These are phyloP conservation scores for Ascochyta fabae DNA, from an alignment of 2,329 filamentous ascomycete species.

Conservation along the genomic window DNA sequence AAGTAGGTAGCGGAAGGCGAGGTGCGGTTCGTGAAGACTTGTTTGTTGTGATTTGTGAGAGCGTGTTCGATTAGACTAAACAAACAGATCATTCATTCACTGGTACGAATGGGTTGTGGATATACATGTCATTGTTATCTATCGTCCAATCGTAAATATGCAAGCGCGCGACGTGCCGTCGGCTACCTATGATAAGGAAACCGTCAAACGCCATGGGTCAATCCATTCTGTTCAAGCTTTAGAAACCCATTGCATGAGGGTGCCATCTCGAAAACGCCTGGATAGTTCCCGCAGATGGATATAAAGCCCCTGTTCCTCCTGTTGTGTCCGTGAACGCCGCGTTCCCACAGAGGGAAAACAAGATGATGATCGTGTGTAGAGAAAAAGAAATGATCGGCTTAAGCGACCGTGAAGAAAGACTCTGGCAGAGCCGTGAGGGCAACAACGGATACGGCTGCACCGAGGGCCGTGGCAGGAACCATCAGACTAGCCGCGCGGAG, in stretches of 20 bases:
- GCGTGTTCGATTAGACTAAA: too few relatives aligned
- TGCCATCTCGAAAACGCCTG: not conserved
- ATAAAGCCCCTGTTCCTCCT: not conserved
- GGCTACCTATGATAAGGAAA: not conserved
- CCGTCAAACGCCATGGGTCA: constrained; percentile 1
- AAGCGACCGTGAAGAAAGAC: constrained; percentile 26
- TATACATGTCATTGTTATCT: constrained; percentile 10
- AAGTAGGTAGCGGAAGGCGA: too few relatives aligned
- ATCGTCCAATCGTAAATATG: constrained; percentile 14
- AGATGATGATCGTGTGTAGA: not conserved
- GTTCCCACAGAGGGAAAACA: not conserved
- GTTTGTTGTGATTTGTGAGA: too few relatives aligned
- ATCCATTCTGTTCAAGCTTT: not conserved
- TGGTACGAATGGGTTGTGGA: too few relatives aligned
- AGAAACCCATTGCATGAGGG: not conserved
- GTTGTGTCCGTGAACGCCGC: constrained; percentile 1
- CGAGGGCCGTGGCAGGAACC: constrained; percentile 19
- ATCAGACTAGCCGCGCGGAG: constrained; percentile 24
- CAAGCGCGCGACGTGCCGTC: constrained; percentile 7
- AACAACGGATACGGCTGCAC: constrained; percentile 28
- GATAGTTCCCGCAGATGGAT: not conserved
- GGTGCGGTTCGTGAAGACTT: too few relatives aligned
- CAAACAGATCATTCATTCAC: too few relatives aligned
- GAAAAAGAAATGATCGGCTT: not conserved
- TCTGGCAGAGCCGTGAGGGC: constrained; percentile 32